Evolutionary conservation across 176 grass and related monocot species (phyloP), one percentile per base, ranked within the genome.

Genomic region (Eragrostis curvula): DNA sequence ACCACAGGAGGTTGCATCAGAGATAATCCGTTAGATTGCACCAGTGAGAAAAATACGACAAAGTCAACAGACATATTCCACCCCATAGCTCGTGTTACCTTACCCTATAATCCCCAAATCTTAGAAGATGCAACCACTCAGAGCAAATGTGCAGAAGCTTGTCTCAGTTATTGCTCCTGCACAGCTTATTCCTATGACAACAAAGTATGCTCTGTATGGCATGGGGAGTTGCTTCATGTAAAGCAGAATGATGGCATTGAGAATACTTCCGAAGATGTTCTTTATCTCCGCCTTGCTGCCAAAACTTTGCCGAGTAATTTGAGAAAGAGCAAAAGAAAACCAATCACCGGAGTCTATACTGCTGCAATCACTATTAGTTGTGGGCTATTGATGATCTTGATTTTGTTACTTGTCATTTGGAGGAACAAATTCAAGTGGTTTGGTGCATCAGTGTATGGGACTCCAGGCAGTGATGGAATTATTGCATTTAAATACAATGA

Each of bases 281-380:
- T 66, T 66, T 41, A 41, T 13, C 79, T 90, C 58, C 88, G 88
- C 2, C 66, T 90, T 32, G 79, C 83, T n/a, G 71, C 88, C n/a
- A 83, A 56, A 3, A 83, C 83, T 66, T 59, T 86, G 7, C 24
- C 69, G 9, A 47, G 32, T 24, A 47, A 24, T 24, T 23, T 63
- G 12, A 65, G 67, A 28, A 64, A 50, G n/a, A 70, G 77, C 27
- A 85, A 81, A 46, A 42, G 42, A 46, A 61, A 62, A 62, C 15
- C 56, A 30, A 3, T 71, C 25, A 21, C 69, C 50, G 25, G 51
- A 28, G 11, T 71, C 18, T 15, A 6, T 6, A 52, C 50, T 52
- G 1, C 48, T 15, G 50, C 12, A 6, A 14, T 15, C 15, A 52
- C 6, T 6, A 18, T 18, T 52, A 18, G 2, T 52, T 52, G 3